Evolutionary conservation across 371 early-diverging fungal species (phyloP), one percentile per base, ranked within the genome.

Genomic region (Synchytrium microbalum): DNA sequence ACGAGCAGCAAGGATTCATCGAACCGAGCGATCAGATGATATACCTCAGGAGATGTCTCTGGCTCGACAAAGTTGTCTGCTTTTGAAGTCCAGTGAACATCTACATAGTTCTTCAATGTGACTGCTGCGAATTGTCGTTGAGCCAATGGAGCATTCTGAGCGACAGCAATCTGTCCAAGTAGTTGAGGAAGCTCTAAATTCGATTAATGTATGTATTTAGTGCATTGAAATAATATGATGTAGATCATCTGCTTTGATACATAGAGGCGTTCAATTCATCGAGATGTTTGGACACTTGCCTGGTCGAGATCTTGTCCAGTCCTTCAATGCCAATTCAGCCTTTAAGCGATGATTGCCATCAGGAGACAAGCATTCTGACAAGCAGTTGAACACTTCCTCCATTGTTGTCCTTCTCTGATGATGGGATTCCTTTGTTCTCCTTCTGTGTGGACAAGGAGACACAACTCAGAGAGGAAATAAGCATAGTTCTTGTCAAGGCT

Each of bases 61-160:
- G 83, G 84, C 0, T 78, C 87, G 53, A 71, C 61, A 62, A 86
- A 88, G 27, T 77, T 80, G 24, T 83, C 80, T 23, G 76, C 71
- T 59, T 80, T 78, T 23, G 79, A 56, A 10, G 89, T 84, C 94
- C 94, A 93, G 73, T 89, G 86, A 2, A 79, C 81, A 62, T 84
- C 84, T 19, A 92, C 76, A 67, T 88, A 92, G 2, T 82, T 80
- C 69, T 88, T 91, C 26, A 94, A 72, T 33, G 87, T 78, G 19
- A 92, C 70, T 19, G 90, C 86, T n/a, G 93, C 91, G 31, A 86
- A 80, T 74, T 91, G 93, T 62, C 91, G 86, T 58, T 88, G 82
- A n/a, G 86, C 77, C 57, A 82, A 61, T 10, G 79, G 76, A 55
- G 82, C 75, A 62, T 86, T 85, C 38, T 78, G 79, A n/a, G 88